Base-by-base conservation (phyloP, 1,284 basidiomycete genomes). In the Mycena sp. region DNA sequence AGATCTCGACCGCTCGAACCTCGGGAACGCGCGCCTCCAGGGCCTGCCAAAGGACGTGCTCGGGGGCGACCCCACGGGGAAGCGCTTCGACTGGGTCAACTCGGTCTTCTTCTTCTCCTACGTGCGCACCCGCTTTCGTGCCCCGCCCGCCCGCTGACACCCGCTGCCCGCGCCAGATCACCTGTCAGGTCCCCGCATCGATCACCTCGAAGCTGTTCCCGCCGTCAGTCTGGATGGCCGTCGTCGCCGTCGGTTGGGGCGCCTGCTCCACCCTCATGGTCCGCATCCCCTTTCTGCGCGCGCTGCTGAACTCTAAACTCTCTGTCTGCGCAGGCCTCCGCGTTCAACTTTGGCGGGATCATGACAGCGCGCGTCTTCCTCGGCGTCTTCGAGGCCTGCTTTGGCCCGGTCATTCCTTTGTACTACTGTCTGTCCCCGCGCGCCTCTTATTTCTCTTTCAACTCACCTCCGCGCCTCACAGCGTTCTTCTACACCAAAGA, bases 41-140 rank as follows among this genome's bases (percentile, higher is more conserved):
- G 88, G 88, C 2, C 76, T 93, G 4, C 84, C 88, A 1, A 72
- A 83, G 44, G 90, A 92, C 65, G 76, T 82, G 12, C 83, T 93
- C 5, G 80, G 81, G 25, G 90, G 90, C 2, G 91, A 93, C 70
- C 83, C 83, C 7, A 87, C 85, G 0, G 91, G 91, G 2, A 67
- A 80, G 17, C 76, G 85, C 23, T 93, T 89, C 69, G 90, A 91
- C 71, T 92, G 90, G 90, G 76, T 91, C 53, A 90, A 87, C 62
- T 89, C 91, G 0, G 82, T 83, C 3, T 93, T 93, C 75, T 93
- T 87, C 76, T 86, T 93, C 74, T 86, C 91, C 62, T 92, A 91
- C 71, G 90, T 89, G 64, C 54, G 86, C 77, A 35, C 14, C 9
- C 21, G 12, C 38, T 35, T 35, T 35, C 9, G 32, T 14, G 14